phyloP scores from a whole-genome alignment of 73 alveolate genomes.

The Blepharisma japonicum region DNA sequence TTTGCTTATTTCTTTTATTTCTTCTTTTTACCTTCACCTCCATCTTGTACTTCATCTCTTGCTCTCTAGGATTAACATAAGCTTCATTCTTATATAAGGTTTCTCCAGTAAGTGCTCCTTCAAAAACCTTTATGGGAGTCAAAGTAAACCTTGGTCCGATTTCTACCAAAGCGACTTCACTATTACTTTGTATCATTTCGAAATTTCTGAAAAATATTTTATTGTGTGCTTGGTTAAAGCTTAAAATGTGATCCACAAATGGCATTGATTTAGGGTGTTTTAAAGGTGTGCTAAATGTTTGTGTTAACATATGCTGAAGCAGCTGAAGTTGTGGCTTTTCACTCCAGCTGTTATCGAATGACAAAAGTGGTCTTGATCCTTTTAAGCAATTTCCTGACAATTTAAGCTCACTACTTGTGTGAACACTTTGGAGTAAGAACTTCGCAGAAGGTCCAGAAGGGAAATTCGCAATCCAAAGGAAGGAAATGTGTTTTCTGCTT shows the following conservation, averaged over 20 bases:
- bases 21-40: conserved; percentile 33
- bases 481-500: conserved; percentile 81
- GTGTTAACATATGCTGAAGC: conserved; percentile 78
- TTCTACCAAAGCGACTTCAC: conserved; percentile 81
- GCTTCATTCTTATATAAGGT: conserved; percentile 85
- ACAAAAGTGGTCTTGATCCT: conserved; percentile 90
- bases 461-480: conserved; percentile 89
- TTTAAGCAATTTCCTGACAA: conserved; percentile 96
- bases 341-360: conserved; percentile 80
- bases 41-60: conserved; percentile 34
- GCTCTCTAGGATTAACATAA: conserved; percentile 79
- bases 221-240: conserved; percentile 55
- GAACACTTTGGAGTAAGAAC: conserved; percentile 84
- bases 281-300: conserved; percentile 88
- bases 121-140: conserved; percentile 81
- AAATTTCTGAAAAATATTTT: conserved; percentile 90
- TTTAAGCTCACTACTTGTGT: conserved; percentile 89
- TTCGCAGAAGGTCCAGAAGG: conserved; percentile 97
- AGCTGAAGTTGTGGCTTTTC: conserved; percentile 67
- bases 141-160: conserved; percentile 97
- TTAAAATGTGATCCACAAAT: conserved; percentile 90
- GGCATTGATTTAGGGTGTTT: conserved; percentile 98
- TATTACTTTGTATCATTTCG: conserved; percentile 70
- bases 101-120: conserved; percentile 87
- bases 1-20: neutral